A percentile compares a stretch with the other conserved stretches of the same genome.
Evolutionary conservation across 2,329 filamentous ascomycete species (phyloP).

Genomic region (Talaromyces sp.): DNA sequence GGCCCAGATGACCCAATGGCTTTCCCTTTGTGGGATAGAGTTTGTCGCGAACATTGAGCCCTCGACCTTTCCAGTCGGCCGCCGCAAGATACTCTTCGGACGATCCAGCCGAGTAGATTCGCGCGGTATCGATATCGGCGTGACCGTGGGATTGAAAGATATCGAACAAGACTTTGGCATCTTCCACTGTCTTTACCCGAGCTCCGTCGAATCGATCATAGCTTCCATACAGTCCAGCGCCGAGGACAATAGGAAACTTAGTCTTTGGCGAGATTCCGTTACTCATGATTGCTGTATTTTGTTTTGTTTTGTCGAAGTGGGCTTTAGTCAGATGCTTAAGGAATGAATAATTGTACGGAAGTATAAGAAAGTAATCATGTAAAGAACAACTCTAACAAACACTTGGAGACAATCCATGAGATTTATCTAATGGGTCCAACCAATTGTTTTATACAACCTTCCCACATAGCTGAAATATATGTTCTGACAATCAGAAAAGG

Average conservation of each 20-base stretch:
- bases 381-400: not conserved
- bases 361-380: not conserved
- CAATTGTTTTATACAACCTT: not conserved
- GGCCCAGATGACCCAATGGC: constrained; percentile 16
- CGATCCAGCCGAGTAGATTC: constrained; percentile 26
- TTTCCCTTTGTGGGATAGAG: constrained; percentile 30
- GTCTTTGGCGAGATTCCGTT: not conserved
- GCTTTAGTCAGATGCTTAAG: not conserved
- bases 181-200: constrained; percentile 19
- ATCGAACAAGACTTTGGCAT: constrained; percentile 23
- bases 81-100: constrained; percentile 40
- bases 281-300: not conserved
- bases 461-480: no score
- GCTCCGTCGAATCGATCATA: constrained; percentile 21
- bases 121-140: constrained; percentile 28
- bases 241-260: constrained; percentile 23
- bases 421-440: not conserved
- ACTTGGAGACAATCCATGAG: not conserved
- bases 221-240: constrained; percentile 37
- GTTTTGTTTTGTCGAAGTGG: not conserved
- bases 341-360: not conserved
- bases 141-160: constrained; percentile 27
- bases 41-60: constrained; percentile 43
- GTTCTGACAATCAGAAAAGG: no score
- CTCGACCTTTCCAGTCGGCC: constrained; percentile 35